Percentiles rank a stretch among this genome's conserved stretches.
Evolutionary conservation across 371 early-diverging fungal species (phyloP).

Genomic region (Mortierella sp.): DNA sequence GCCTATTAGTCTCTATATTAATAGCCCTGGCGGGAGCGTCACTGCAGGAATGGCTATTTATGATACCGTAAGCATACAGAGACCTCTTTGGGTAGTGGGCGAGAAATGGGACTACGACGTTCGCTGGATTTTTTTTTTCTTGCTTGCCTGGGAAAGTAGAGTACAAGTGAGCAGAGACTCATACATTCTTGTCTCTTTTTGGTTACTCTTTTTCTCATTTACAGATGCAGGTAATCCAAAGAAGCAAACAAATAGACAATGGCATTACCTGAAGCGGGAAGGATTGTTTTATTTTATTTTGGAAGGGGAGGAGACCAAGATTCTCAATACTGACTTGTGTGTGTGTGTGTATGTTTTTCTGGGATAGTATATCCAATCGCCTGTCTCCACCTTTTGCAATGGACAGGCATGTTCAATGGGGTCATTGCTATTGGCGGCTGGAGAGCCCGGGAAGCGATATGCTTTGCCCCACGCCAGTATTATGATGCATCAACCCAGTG

Average conservation of each 20-base stretch:
- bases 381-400: constrained; percentile 94
- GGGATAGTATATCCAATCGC: constrained; percentile 87
- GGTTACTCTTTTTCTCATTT: constrained; percentile 1
- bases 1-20: constrained; percentile 95
- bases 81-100: background rate
- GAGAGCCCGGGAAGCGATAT: constrained; percentile 87
- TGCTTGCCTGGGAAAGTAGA: constrained; percentile 53
- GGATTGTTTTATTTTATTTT: too few relatives aligned
- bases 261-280: too few relatives aligned
- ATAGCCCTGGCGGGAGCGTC: constrained; percentile 96
- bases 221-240: constrained; percentile 41
- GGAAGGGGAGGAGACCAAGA: too few relatives aligned
- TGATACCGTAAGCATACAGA: constrained; percentile 73
- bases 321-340: background rate
- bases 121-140: constrained; percentile 3
- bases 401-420: constrained; percentile 99
- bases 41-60: constrained; percentile 96
- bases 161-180: background rate
- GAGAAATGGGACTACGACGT: background rate
- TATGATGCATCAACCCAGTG: constrained; percentile 98
- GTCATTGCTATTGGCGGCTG: constrained; percentile 91
- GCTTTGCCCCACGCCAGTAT: constrained; percentile 93
- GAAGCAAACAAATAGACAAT: background rate
- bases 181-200: background rate
- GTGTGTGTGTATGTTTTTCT: background rate